These are phyloP conservation scores for Carex myosuroides DNA, from an alignment of 176 grass and related monocot genomes.

Conservation along the genomic window DNA sequence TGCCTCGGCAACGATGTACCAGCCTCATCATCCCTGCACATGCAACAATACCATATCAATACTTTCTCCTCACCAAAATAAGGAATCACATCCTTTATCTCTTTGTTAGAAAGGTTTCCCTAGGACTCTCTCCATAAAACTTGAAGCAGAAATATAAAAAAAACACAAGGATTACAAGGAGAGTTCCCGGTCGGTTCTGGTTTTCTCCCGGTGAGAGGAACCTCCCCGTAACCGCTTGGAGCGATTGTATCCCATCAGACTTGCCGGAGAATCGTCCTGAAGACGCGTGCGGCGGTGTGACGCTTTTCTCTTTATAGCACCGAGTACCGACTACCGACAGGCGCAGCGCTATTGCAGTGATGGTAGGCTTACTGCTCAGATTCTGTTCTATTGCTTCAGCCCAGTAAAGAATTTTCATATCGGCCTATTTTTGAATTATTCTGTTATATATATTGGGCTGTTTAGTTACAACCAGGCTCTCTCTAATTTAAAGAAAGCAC, in stretches of 20 bases:
- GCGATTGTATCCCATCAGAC: slow-evolving; percentile 72
- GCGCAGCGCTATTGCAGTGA: background rate
- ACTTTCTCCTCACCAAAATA: background rate
- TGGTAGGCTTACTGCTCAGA: background rate
- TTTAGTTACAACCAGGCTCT: background rate
- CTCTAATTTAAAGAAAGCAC: background rate
- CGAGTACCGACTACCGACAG: background rate
- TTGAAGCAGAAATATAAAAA: background rate
- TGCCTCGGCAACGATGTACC: slow-evolving; percentile 62
- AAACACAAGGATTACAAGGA: slow-evolving; percentile 28
- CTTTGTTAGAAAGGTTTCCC: background rate
- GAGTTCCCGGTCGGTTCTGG: slow-evolving; percentile 30
- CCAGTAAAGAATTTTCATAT: background rate
- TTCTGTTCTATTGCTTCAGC: background rate
- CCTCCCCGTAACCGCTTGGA: slow-evolving; percentile 43
- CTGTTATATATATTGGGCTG: background rate
- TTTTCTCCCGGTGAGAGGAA: slow-evolving; percentile 25
- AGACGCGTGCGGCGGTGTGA: background rate
- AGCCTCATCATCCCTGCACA: slow-evolving; percentile 47
- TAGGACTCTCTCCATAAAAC: background rate
- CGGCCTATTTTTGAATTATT: background rate
- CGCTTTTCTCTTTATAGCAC: background rate
- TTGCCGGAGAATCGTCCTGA: background rate
- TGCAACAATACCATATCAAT: background rate
- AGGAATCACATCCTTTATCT: background rate